These are phyloP conservation scores for Ormosia emarginata DNA, from an alignment of 306 rosid species.

Conservation along the genomic window DNA sequence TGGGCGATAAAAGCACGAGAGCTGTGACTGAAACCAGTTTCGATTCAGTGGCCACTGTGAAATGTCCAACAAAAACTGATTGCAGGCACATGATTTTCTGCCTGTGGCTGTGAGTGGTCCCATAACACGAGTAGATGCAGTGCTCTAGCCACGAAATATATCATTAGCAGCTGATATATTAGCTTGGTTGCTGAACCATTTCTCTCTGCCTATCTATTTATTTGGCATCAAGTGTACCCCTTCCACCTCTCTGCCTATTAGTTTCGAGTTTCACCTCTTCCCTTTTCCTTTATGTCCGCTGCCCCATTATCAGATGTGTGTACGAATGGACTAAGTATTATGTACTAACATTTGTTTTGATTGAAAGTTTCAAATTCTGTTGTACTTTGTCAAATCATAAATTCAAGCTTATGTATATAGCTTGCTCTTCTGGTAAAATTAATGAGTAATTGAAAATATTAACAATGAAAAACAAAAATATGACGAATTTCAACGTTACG, in stretches of 20 bases:
- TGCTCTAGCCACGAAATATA: neutral
- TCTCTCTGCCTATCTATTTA: neutral
- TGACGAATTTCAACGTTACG: neutral
- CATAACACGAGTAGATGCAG: neutral
- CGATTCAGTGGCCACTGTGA: constrained; percentile 40
- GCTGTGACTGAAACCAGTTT: neutral
- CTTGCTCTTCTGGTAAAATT: neutral
- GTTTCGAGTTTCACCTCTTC: neutral
- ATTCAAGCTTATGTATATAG: neutral
- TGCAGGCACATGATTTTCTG: constrained; percentile 38
- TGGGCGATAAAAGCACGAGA: constrained; percentile 16
- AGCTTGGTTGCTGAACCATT: neutral
- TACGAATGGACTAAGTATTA: neutral
- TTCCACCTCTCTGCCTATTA: neutral
- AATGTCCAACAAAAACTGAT: constrained; percentile 37
- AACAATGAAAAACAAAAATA: neutral
- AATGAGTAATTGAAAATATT: neutral
- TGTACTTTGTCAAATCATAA: neutral
- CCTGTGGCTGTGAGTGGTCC: constrained; percentile 34
- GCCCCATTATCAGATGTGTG: constrained; percentile 20
- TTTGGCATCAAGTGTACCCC: constrained; percentile 10
- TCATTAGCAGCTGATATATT: neutral
- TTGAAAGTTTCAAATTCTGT: constrained; percentile 2
- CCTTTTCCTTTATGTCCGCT: constrained; percentile 13
- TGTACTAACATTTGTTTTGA: neutral